These are phyloP conservation scores for Zymoseptoria crescenta DNA, from an alignment of 2,329 filamentous ascomycete species.

Conservation along the genomic window DNA sequence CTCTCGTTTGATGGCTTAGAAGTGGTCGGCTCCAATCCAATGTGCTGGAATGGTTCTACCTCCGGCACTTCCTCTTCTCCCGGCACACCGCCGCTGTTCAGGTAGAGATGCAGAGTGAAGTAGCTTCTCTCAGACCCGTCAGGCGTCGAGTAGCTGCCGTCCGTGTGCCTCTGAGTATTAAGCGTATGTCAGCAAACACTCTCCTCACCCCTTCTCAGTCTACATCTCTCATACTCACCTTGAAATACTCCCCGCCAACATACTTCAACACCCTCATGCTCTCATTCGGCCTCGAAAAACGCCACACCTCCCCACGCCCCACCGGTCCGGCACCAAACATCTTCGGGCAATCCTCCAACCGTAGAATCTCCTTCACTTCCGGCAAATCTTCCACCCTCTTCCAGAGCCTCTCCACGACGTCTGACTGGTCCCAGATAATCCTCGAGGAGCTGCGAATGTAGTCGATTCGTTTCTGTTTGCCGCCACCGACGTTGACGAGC, in stretches of 20 bases:
- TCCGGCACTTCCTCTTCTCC: slow-evolving; percentile 11
- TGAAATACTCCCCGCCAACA: slow-evolving; percentile 63
- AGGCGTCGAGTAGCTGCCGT: slow-evolving; percentile 54
- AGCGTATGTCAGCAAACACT: not conserved
- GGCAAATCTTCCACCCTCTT: slow-evolving; percentile 44
- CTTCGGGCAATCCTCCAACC: slow-evolving; percentile 28
- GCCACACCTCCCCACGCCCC: slow-evolving; percentile 38
- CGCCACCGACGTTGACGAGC: slow-evolving; percentile 58
- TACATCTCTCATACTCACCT: slow-evolving; percentile 25
- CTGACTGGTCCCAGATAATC: slow-evolving; percentile 64
- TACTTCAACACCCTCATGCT: slow-evolving; percentile 71
- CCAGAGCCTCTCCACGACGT: slow-evolving; percentile 57
- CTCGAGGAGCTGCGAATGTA: slow-evolving; percentile 63
- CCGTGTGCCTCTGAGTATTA: slow-evolving; percentile 49
- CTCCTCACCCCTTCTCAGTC: not conserved
- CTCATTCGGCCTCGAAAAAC: slow-evolving; percentile 54
- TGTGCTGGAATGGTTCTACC: slow-evolving; percentile 1
- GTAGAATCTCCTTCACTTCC: slow-evolving; percentile 40
- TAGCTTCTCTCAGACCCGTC: slow-evolving; percentile 45
- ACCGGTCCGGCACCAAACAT: slow-evolving; percentile 41
- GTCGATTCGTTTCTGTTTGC: slow-evolving; percentile 49
- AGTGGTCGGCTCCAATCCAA: not conserved
- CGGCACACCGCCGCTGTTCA: slow-evolving; percentile 14
- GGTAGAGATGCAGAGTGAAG: slow-evolving; percentile 50
- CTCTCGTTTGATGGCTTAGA: not conserved